Conservation (phyloP, 2,329 filamentous ascomycete genomes). For the Trichoderma pleuroti region DNA sequence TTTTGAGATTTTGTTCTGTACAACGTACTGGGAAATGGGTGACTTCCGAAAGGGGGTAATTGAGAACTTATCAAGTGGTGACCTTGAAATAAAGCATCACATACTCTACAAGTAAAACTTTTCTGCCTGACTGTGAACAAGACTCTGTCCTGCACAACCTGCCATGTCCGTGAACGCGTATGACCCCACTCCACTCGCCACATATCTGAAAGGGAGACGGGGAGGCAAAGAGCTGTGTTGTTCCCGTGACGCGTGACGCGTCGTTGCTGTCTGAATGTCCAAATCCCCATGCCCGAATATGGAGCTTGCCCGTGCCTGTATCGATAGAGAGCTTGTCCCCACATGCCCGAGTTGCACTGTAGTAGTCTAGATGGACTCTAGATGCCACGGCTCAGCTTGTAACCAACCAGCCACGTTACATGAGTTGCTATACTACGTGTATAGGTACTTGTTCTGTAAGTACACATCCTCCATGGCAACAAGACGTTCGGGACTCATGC, state of each 20-base stretch:
- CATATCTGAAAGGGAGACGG: background rate
- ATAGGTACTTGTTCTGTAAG: background rate
- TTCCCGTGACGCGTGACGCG: slow-evolving; percentile 15
- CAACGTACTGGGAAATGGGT: slow-evolving; percentile 35
- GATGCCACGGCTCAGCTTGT: background rate
- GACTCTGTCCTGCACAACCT: background rate
- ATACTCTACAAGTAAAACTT: background rate
- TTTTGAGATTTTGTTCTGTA: slow-evolving; percentile 40
- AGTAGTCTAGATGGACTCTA: background rate
- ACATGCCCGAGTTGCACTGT: background rate
- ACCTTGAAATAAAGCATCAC: slow-evolving; percentile 17
- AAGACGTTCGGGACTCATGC: background rate
- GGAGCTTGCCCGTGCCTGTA: background rate
- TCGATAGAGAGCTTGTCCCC: background rate
- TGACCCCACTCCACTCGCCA: background rate
- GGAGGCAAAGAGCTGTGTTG: background rate
- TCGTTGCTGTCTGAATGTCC: background rate
- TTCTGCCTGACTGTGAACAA: background rate
- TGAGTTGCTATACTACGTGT: background rate
- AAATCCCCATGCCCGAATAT: background rate
- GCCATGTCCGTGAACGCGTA: background rate
- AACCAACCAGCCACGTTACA: background rate
- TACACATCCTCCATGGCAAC: background rate
- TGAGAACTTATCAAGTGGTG: slow-evolving; percentile 20
- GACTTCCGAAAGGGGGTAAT: slow-evolving; percentile 37